Evolutionary conservation across 495 filamentous ascomycete genomes (phyloP).

Genomic region (Podospora sp.): DNA sequence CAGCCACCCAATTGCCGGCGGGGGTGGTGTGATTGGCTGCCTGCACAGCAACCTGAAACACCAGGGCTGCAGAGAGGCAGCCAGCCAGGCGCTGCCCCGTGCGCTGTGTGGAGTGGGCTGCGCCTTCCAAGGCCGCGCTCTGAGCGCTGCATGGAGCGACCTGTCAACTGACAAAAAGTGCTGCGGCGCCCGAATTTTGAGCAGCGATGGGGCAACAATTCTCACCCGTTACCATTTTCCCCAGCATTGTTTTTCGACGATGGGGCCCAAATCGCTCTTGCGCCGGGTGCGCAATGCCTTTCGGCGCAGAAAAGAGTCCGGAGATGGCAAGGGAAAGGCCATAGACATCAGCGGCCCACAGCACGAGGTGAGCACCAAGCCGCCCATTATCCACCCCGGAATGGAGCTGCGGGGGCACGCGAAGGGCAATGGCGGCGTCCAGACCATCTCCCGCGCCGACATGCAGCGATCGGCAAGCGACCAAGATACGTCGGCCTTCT

Average conservation of each 20-base stretch:
- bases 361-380: not conserved
- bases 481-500: slow-evolving; percentile 25
- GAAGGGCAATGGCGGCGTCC: slow-evolving; percentile 1
- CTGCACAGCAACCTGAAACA: slow-evolving; percentile 12
- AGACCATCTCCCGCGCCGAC: slow-evolving; percentile 18
- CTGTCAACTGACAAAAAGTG: not conserved
- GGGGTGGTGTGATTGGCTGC: slow-evolving; percentile 8
- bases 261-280: not conserved
- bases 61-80: slow-evolving; percentile 16
- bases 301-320: not conserved
- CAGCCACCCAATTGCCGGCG: slow-evolving; percentile 7
- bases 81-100: slow-evolving; percentile 17
- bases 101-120: not conserved
- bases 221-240: not conserved
- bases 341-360: not conserved
- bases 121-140: not conserved
- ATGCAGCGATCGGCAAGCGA: slow-evolving; percentile 10
- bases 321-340: not conserved
- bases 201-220: not conserved
- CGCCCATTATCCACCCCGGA: slow-evolving; percentile 17
- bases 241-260: not conserved
- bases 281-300: not conserved
- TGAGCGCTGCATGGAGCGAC: not conserved
- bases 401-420: not conserved
- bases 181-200: not conserved